Evolutionary conservation across 208 protist genomes (phyloP).

Genomic region (Herpetomonas tarakana): DNA sequence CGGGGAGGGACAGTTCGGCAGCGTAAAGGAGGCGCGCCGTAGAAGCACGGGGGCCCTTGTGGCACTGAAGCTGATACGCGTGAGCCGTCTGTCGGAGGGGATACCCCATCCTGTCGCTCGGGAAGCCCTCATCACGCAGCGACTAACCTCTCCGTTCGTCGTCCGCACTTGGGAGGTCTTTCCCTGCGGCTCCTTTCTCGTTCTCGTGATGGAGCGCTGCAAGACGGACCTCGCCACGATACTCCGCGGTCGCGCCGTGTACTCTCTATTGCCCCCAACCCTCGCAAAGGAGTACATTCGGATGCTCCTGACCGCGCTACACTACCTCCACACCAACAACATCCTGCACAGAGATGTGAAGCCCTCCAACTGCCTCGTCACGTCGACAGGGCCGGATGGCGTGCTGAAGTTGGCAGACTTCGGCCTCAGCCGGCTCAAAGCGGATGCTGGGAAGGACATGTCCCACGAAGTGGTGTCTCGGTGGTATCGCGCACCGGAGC

Average conservation of each 20-base stretch:
- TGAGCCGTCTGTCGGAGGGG: constrained; percentile 51
- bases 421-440: constrained; percentile 39
- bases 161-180: constrained; percentile 68
- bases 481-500: constrained; percentile 91
- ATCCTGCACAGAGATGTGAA: constrained; percentile 91
- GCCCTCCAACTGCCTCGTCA: constrained; percentile 85
- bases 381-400: constrained; percentile 5
- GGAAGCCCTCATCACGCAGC: constrained; percentile 54
- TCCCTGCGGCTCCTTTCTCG: constrained; percentile 49
- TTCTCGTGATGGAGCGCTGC: constrained; percentile 81
- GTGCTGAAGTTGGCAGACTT: constrained; percentile 59
- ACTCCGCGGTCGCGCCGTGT: constrained; percentile 26
- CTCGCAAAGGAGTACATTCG: constrained; percentile 28
- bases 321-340: constrained; percentile 48
- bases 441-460: constrained; percentile 29
- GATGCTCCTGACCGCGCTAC: constrained; percentile 67
- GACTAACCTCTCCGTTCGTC: constrained; percentile 52
- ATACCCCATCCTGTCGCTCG: constrained; percentile 80
- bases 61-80: constrained; percentile 69
- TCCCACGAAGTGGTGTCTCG: constrained; percentile 87
- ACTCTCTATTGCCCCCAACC: constrained; percentile 21
- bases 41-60: constrained; percentile 53
- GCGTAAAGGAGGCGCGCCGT: constrained; percentile 45
- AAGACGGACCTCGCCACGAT: constrained; percentile 44
- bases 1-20: constrained; percentile 78